Conservation (phyloP, 2,329 filamentous ascomycete genomes). For the Colletotrichum kahawae region DNA sequence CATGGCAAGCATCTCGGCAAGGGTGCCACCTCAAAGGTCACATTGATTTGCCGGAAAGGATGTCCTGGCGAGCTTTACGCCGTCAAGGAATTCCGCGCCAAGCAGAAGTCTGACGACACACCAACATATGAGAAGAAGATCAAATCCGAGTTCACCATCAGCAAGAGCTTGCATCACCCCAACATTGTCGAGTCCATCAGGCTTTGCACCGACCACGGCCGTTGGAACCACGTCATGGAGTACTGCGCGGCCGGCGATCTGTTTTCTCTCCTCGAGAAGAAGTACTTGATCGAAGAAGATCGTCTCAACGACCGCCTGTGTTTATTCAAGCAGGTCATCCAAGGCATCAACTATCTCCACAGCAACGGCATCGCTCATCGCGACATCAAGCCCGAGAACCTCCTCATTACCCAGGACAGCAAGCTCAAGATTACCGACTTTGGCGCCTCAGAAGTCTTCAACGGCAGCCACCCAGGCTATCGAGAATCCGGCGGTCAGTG, state of each 20-base stretch:
- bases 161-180: constrained; percentile 83
- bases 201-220: constrained; percentile 74
- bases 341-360: constrained; percentile 84
- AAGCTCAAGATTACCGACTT: constrained; percentile 93
- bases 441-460: constrained; percentile 86
- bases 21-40: constrained; percentile 83
- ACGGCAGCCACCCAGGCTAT: constrained; percentile 79
- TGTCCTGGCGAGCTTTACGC: constrained; percentile 72
- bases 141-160: constrained; percentile 89
- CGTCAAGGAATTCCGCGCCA: constrained; percentile 85
- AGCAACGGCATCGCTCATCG: constrained; percentile 85
- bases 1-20: constrained; percentile 80
- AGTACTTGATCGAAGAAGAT: constrained; percentile 68
- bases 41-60: constrained; percentile 77
- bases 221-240: constrained; percentile 94
- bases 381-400: constrained; percentile 89
- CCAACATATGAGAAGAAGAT: constrained; percentile 87
- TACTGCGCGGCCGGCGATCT: constrained; percentile 85
- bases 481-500: constrained; percentile 71
- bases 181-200: constrained; percentile 85
- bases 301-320: constrained; percentile 75
- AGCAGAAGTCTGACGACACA: constrained; percentile 70
- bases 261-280: constrained; percentile 74
- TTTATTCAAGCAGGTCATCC: constrained; percentile 87
- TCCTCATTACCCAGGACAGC: constrained; percentile 78